phyloP scores from a whole-genome alignment of 345 rosid species.

The Rhizophora mangle region DNA sequence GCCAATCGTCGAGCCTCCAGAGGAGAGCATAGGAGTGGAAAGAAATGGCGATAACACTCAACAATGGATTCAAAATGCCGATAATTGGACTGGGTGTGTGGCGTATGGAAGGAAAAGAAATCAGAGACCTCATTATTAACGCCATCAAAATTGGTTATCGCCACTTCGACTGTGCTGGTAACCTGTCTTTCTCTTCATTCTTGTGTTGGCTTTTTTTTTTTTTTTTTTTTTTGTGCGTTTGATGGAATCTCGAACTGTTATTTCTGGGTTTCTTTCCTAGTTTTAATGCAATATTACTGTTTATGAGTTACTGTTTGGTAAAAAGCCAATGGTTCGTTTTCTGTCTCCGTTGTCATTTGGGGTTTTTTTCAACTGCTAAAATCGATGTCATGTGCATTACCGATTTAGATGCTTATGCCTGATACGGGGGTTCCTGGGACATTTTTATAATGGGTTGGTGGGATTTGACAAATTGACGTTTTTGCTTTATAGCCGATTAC shows the following conservation, averaged over 20 bases:
- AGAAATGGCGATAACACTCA: constrained; percentile 61
- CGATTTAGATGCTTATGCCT: background rate
- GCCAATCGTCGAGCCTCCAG: too few species aligned
- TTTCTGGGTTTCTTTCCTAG: too few species aligned
- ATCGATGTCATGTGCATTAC: background rate
- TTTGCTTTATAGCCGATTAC: constrained; percentile 58
- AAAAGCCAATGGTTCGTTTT: background rate
- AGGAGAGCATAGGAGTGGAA: background rate
- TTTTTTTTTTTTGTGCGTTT: background rate
- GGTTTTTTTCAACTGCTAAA: background rate
- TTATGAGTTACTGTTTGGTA: background rate
- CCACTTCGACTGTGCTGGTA: constrained; percentile 94
- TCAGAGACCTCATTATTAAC: constrained; percentile 60
- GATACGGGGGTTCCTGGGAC: background rate
- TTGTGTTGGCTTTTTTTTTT: background rate
- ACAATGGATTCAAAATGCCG: constrained; percentile 79
- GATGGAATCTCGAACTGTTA: background rate
- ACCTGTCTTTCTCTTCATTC: background rate
- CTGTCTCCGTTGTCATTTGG: background rate
- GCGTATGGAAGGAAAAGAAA: constrained; percentile 66
- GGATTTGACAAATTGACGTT: constrained; percentile 3
- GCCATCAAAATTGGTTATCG: constrained; percentile 85
- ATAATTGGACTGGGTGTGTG: constrained; percentile 79
- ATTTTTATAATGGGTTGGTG: background rate
- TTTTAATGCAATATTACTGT: background rate